A percentile compares a stretch with the other conserved stretches of the same genome.
Conservation (phyloP, 345 rosid genomes). For the Barbarea vulgaris region DNA sequence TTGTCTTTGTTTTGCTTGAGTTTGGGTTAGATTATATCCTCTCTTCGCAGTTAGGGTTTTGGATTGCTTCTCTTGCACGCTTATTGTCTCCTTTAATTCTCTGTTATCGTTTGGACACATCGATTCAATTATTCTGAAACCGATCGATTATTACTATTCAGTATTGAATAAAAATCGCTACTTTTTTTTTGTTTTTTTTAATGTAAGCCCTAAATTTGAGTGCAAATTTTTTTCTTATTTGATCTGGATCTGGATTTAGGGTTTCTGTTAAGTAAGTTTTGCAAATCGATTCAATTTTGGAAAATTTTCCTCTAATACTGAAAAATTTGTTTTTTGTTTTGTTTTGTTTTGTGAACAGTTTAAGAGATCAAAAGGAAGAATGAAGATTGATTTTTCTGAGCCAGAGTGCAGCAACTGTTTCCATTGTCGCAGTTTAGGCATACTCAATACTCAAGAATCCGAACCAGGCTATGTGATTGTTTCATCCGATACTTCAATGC, state of each 20-base stretch:
- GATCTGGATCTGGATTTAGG: constrained; percentile 12
- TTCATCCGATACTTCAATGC: neutral
- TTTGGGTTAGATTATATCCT: neutral
- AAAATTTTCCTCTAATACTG: neutral
- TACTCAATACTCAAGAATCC: neutral
- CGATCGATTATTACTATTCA: neutral
- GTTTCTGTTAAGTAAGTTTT: neutral
- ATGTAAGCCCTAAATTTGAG: too few species aligned
- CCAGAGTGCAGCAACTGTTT: constrained; percentile 22
- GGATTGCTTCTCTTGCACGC: neutral
- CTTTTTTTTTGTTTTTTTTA: too few species aligned
- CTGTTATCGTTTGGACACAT: neutral
- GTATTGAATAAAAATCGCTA: neutral
- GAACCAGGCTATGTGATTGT: constrained; percentile 4
- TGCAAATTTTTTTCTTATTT: neutral
- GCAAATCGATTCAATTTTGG: neutral
- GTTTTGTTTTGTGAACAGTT: neutral
- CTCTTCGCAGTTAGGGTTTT: neutral
- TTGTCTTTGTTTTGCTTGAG: neutral
- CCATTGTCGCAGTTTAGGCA: neutral
- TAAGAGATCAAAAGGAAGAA: constrained; percentile 6
- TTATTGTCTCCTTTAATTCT: neutral
- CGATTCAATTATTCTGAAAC: neutral
- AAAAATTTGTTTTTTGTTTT: neutral
- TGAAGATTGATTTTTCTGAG: constrained; percentile 29